Conservation (phyloP, 768 basidiomycete genomes). For the Boletus sp. region DNA sequence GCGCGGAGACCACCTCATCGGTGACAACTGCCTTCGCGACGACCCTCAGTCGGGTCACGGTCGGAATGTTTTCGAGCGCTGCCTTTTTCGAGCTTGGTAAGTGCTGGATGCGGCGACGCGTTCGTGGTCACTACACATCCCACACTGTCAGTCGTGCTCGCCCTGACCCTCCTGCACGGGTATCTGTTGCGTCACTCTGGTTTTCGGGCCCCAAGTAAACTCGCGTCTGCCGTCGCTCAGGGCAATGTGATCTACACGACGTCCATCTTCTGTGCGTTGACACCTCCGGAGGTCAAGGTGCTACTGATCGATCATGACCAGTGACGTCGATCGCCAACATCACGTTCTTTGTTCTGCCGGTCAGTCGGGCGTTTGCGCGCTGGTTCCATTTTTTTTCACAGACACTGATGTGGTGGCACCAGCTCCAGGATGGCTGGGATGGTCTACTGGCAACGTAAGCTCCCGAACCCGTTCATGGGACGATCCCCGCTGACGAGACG, state of each 20-base stretch:
- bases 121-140: not conserved
- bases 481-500: too few relatives aligned
- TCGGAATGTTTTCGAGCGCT: constrained; percentile 9
- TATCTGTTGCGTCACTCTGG: not conserved
- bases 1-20: constrained; percentile 2
- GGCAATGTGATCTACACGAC: constrained; percentile 8
- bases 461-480: not conserved
- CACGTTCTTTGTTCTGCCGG: constrained; percentile 1
- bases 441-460: constrained; percentile 1
- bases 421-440: constrained; percentile 2
- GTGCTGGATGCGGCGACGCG: not conserved
- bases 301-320: not conserved
- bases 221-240: not conserved
- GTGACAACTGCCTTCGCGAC: not conserved
- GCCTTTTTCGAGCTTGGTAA: constrained; percentile 12
- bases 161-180: constrained; percentile 4
- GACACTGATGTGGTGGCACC: not conserved
- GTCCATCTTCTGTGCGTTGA: constrained; percentile 10
- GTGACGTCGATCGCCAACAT: not conserved
- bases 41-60: constrained; percentile 2
- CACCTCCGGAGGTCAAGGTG: not conserved
- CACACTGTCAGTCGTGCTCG: constrained; percentile 1
- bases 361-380: not conserved
- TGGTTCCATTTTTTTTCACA: not conserved
- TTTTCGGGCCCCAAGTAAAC: not conserved